Evolutionary conservation across 805 yeast species (phyloP).

Genomic region (Kodamaea kaohsiungensis): DNA sequence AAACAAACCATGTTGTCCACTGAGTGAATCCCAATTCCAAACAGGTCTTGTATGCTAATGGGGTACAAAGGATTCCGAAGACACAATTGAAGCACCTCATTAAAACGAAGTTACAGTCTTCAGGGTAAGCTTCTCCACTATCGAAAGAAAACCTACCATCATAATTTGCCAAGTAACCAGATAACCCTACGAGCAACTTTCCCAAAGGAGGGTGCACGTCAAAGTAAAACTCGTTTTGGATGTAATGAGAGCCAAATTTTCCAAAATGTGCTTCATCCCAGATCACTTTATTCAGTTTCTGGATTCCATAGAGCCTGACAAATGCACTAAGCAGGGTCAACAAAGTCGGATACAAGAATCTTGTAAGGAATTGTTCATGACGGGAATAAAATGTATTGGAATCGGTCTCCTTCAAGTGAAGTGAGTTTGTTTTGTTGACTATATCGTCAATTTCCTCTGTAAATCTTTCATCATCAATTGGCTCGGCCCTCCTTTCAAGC

Average conservation of each 20-base stretch:
- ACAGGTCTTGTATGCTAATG: constrained; percentile 59
- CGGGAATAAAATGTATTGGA: constrained; percentile 2
- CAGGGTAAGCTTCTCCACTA: constrained; percentile 66
- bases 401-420: constrained; percentile 7
- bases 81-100: constrained; percentile 75
- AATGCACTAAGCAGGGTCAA: constrained; percentile 15
- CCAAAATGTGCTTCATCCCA: constrained; percentile 96
- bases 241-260: constrained; percentile 78
- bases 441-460: constrained; percentile 13
- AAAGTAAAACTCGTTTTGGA: constrained; percentile 77
- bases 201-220: constrained; percentile 91
- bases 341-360: constrained; percentile 8
- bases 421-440: constrained; percentile 14
- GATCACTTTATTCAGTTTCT: constrained; percentile 58
- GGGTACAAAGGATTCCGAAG: constrained; percentile 66
- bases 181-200: constrained; percentile 74
- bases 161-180: constrained; percentile 82
- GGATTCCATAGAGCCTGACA: constrained; percentile 62
- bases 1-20: constrained; percentile 56
- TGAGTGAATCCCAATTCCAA: constrained; percentile 27
- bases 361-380: not conserved
- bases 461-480: not conserved
- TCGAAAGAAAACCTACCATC: constrained; percentile 75
- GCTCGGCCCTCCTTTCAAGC: not conserved
- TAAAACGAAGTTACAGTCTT: constrained; percentile 54